These are phyloP conservation scores for Nicotiana benthamiana DNA, from an alignment of 257 asterid genomes.

Conservation along the genomic window DNA sequence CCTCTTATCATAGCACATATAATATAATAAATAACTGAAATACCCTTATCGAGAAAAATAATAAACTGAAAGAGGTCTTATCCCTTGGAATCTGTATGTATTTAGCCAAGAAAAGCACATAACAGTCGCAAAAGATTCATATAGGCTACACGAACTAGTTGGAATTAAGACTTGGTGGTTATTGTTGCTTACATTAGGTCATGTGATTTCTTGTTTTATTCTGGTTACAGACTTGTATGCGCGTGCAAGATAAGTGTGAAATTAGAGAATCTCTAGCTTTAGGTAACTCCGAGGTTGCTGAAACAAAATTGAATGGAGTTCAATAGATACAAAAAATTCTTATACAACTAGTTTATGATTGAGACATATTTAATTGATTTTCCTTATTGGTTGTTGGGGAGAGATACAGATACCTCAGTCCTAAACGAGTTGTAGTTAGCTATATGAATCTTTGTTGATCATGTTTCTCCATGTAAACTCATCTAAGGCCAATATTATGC, in stretches of 20 bases:
- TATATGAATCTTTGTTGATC: neutral
- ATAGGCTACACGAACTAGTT: neutral
- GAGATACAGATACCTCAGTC: neutral
- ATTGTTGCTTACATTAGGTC: neutral
- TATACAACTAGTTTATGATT: neutral
- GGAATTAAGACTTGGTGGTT: neutral
- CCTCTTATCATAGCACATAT: neutral
- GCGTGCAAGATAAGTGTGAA: neutral
- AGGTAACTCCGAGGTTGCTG: neutral
- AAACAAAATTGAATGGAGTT: neutral
- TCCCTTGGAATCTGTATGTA: neutral
- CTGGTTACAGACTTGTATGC: neutral
- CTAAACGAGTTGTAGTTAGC: neutral
- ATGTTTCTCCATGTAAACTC: neutral
- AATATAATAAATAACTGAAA: too few relatives aligned
- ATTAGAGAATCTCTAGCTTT: neutral
- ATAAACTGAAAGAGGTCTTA: neutral
- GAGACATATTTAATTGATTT: neutral
- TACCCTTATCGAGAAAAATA: too few relatives aligned
- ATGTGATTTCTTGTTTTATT: neutral
- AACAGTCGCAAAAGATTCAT: neutral
- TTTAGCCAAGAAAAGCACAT: neutral
- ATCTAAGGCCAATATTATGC: neutral
- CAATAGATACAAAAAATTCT: neutral
- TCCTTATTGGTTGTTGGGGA: neutral